A percentile compares a stretch with the other conserved stretches of the same genome.
Evolutionary conservation across 345 rosid genomes (phyloP).

Genomic region (Heritiera littoralis): DNA sequence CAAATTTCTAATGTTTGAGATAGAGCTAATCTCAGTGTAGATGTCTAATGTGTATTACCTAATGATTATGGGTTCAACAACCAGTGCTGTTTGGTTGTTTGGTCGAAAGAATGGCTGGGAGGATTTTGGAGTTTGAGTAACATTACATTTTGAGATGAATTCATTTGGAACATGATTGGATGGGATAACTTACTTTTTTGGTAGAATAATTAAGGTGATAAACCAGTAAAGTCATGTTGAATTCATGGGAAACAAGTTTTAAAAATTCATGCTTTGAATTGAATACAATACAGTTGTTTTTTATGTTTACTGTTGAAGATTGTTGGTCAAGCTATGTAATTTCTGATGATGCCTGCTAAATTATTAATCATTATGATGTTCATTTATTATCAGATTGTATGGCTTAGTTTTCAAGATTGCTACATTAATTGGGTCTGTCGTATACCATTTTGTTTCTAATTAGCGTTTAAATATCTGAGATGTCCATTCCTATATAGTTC

Average conservation of each 20-base stretch:
- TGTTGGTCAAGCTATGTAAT: not conserved
- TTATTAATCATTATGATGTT: not conserved
- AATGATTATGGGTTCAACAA: not conserved
- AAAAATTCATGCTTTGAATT: not conserved
- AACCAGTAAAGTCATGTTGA: not conserved
- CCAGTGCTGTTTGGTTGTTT: not conserved
- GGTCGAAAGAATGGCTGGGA: not conserved
- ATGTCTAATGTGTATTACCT: not conserved
- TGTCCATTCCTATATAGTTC: not conserved
- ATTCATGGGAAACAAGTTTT: not conserved
- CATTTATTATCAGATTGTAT: not conserved
- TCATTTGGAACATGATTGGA: not conserved
- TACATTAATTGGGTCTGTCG: not conserved
- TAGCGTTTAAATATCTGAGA: not conserved
- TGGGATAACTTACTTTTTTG: not conserved
- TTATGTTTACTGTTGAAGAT: slow-evolving; percentile 4
- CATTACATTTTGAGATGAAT: not conserved
- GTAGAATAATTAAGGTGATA: not conserved
- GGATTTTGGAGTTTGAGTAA: slow-evolving; percentile 1
- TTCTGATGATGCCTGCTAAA: not conserved
- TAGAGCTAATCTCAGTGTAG: not conserved
- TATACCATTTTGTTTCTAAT: not conserved
- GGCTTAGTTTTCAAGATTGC: slow-evolving; percentile 1
- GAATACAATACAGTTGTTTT: not conserved
- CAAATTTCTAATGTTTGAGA: not conserved